A percentile compares a stretch with the other conserved stretches of the same genome.
phyloP scores from a whole-genome alignment of 306 rosid genomes.

The Sesbania bispinosa region DNA sequence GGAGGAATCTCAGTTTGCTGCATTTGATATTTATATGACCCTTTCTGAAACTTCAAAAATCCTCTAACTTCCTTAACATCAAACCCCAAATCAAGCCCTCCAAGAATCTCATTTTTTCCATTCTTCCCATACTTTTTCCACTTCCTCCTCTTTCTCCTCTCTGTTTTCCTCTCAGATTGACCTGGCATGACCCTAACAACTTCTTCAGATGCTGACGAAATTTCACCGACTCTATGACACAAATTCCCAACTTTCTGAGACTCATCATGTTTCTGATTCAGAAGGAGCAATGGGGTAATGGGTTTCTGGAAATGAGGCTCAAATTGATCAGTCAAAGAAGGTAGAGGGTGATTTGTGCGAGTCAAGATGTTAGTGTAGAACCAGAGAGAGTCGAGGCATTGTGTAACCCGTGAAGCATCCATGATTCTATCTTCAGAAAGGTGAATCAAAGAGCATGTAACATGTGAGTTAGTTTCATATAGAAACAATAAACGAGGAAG shows the following conservation, averaged over 20 bases:
- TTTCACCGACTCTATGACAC: conserved; percentile 8
- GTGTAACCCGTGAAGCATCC: conserved; percentile 39
- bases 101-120: conserved; percentile 20
- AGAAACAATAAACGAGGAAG: background rate
- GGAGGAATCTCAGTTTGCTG: conserved; percentile 35
- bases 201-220: conserved; percentile 10
- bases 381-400: conserved; percentile 61
- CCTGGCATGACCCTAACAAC: too few species aligned
- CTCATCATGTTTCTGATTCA: conserved; percentile 1
- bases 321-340: conserved; percentile 5
- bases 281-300: background rate
- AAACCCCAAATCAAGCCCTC: conserved; percentile 28
- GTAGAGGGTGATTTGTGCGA: background rate
- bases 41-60: background rate
- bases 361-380: conserved; percentile 51
- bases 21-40: too few species aligned
- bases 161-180: background rate
- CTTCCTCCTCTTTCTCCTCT: conserved; percentile 22
- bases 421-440: conserved; percentile 15
- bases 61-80: conserved; percentile 12
- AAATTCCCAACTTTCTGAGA: background rate
- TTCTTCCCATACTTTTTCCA: background rate
- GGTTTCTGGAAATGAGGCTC: background rate
- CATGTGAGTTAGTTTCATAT: conserved; percentile 17
- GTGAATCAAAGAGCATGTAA: background rate